phyloP scores from a whole-genome alignment of 202 grass and related monocot genomes.

The Schoenoplectus triqueter region DNA sequence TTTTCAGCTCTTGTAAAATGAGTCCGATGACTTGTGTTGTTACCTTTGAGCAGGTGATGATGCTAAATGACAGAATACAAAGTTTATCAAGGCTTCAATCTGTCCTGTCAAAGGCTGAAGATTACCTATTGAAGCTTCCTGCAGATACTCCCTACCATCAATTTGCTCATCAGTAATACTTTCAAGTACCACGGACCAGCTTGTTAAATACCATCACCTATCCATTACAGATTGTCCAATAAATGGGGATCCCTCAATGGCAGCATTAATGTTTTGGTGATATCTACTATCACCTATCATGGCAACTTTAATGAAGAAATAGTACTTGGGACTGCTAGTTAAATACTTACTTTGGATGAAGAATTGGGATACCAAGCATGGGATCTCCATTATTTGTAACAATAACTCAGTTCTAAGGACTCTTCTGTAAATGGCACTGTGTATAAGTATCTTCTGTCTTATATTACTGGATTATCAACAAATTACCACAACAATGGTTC shows the following conservation, averaged over 20 bases:
- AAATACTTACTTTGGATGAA: constrained; percentile 2
- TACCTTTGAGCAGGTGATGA: constrained; percentile 67
- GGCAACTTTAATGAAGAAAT: background rate
- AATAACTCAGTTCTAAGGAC: background rate
- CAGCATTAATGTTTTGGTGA: too few relatives aligned
- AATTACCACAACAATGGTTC: background rate
- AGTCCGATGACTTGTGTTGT: constrained; percentile 17
- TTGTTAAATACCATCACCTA: background rate
- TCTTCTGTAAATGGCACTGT: background rate
- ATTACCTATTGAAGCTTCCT: constrained; percentile 69
- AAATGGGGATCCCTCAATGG: too few relatives aligned
- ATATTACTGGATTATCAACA: background rate
- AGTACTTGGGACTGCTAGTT: background rate
- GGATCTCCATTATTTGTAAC: background rate
- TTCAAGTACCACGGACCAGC: background rate
- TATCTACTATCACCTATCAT: background rate
- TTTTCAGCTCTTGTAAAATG: background rate
- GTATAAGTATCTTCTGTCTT: background rate
- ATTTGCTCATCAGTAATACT: constrained; percentile 73
- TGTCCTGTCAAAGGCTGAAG: constrained; percentile 84
- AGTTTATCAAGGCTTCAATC: constrained; percentile 88
- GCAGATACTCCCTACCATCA: constrained; percentile 66
- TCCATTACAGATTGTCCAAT: too few relatives aligned
- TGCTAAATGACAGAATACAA: constrained; percentile 91
- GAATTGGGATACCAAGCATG: background rate